Conservation (phyloP, 2,329 filamentous ascomycete genomes). For the Furcasterigmium furcatum region DNA sequence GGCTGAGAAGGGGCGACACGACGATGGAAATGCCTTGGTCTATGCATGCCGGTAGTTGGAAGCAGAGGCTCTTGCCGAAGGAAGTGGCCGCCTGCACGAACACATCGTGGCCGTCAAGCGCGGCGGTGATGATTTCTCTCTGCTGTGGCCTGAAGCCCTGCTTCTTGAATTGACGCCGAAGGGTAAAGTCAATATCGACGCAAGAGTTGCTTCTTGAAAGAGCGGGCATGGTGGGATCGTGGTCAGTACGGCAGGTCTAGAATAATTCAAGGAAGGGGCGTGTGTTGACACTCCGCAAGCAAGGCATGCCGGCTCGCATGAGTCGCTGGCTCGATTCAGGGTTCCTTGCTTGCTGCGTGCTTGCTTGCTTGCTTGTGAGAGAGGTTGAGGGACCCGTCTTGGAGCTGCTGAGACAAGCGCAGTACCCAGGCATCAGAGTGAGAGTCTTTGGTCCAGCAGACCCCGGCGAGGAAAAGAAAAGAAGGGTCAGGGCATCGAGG, state of each 20-base stretch:
- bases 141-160: constrained; percentile 77
- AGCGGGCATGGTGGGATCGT: constrained; percentile 33
- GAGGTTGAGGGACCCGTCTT: constrained; percentile 6
- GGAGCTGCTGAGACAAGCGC: constrained; percentile 2
- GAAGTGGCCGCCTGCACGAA: constrained; percentile 89
- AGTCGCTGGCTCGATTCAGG: no score
- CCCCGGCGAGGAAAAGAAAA: background rate
- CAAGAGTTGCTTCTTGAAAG: constrained; percentile 44
- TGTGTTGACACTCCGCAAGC: constrained; percentile 4
- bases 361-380: constrained; percentile 5
- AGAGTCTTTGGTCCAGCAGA: background rate
- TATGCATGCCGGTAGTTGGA: constrained; percentile 85
- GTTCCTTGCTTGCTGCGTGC: constrained; percentile 1
- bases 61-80: constrained; percentile 92
- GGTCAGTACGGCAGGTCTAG: no score
- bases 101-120: constrained; percentile 81
- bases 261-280: no score
- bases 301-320: no score
- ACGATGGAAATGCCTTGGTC: constrained; percentile 89
- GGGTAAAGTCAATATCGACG: constrained; percentile 70
- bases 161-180: constrained; percentile 72
- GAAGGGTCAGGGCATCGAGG: background rate
- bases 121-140: constrained; percentile 81
- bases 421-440: constrained; percentile 1
- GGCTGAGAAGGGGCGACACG: constrained; percentile 80